phyloP scores from a whole-genome alignment of 1,139 yeast species.

The Lodderomyces parapsilosis region DNA sequence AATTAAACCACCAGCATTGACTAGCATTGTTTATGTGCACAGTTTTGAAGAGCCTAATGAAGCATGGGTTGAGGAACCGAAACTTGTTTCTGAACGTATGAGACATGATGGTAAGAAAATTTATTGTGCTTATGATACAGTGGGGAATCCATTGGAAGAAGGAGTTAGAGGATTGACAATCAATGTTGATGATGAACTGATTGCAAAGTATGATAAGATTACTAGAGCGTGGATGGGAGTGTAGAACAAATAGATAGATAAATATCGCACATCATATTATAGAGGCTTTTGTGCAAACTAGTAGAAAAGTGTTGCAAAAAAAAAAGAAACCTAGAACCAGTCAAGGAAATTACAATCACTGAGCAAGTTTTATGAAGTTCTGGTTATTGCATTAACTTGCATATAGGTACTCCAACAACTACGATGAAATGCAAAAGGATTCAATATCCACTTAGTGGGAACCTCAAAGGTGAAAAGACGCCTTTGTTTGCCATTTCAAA shows the following conservation, averaged over 20 bases:
- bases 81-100: conserved; percentile 5
- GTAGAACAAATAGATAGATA: no score
- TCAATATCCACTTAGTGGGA: not conserved
- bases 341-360: not conserved
- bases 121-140: conserved; percentile 39
- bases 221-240: not conserved
- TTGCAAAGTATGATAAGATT: not conserved
- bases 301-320: not conserved
- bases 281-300: no score
- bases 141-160: conserved; percentile 23
- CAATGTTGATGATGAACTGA: conserved; percentile 11
- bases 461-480: not conserved
- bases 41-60: conserved; percentile 24
- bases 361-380: no score
- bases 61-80: conserved; percentile 22
- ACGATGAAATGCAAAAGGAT: not conserved
- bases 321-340: not conserved
- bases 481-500: not conserved
- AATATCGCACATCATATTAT: no score
- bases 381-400: no score
- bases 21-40: conserved; percentile 15
- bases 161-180: conserved; percentile 17
- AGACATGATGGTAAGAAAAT: conserved; percentile 17
- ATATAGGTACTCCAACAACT: no score
- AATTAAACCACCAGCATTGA: conserved; percentile 23